Evolutionary conservation across 2,329 filamentous ascomycete genomes (phyloP), one percentile per base, ranked within the genome.

Genomic region (Colletotrichum tofieldiae): DNA sequence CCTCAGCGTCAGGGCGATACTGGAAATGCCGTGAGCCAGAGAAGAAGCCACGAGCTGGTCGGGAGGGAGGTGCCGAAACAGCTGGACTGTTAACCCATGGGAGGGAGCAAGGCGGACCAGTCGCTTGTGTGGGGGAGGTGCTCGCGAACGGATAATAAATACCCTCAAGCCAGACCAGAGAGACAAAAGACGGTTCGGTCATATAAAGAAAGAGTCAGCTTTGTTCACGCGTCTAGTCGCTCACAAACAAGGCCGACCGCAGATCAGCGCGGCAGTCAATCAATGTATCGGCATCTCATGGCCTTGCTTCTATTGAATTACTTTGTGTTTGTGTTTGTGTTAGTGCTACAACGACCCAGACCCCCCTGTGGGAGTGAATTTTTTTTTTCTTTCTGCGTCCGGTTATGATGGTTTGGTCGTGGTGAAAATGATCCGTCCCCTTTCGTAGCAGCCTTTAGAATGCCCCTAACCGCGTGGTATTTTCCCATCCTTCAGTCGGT

Each of bases 1-100:
- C 76, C 78, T 86, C 75, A 84, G 83, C 4, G 84, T 83, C 77
- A 81, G 84, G 76, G 78, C 83, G 4, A 78, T 84, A 26, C 11
- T 82, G 60, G 81, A 78, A 32, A 69, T 82, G 73, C 29, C 32
- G 23, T 39, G 63, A 71, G 14, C 29, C 35, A 7, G 37, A 23
- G 7, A n/a, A 45, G 12, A 23, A 2, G 14, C 16, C 14, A n/a
- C 29, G 18, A 6, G 51, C 11, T n/a, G 29, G 29, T 8, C n/a
- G 8, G 47, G n/a, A 29, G 20, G 18, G 26, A 20, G 39, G 52
- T 2, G 8, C 29, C 18, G 45, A 11, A 9, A 35, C 26, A 54
- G 6, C 29, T 18, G 29, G 37, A 20, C 52, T 37, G 52, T 18
- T 26, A 4, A 26, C 9, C 2, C 41, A 43, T 26, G 7, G 23